These are phyloP conservation scores for Mycena epipterygia DNA, from an alignment of 768 basidiomycete genomes.

Conservation along the genomic window DNA sequence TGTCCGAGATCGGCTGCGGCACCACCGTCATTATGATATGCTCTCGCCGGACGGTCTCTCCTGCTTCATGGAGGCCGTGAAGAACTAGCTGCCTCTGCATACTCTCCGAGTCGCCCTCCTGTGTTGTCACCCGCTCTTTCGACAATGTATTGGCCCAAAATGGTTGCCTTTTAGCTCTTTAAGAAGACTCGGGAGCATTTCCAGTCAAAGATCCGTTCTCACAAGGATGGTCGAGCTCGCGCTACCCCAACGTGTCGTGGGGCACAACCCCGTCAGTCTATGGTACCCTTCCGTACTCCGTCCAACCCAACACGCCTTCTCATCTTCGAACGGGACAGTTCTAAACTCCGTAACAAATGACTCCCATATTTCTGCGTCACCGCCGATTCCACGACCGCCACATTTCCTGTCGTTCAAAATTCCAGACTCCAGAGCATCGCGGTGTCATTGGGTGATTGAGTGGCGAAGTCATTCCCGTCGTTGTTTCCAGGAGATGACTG, in stretches of 20 bases:
- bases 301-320: conserved; percentile 44
- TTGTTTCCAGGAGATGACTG: conserved; percentile 47
- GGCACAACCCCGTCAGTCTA: conserved; percentile 11
- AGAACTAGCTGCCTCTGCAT: too few relatives aligned
- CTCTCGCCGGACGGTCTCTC: not conserved
- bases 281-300: conserved; percentile 3
- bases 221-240: conserved; percentile 28
- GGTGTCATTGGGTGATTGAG: conserved; percentile 53
- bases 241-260: not conserved
- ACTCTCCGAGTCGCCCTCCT: too few relatives aligned
- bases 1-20: too few relatives aligned
- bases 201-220: conserved; percentile 12
- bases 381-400: conserved; percentile 47
- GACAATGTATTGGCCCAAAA: too few relatives aligned
- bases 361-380: conserved; percentile 55
- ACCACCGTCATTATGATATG: not conserved
- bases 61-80: too few relatives aligned
- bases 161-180: too few relatives aligned
- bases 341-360: conserved; percentile 55
- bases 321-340: conserved; percentile 48
- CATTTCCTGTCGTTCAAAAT: conserved; percentile 53
- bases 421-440: conserved; percentile 48
- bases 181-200: not conserved
- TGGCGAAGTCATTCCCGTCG: conserved; percentile 47
- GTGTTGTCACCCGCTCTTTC: too few relatives aligned